These are phyloP conservation scores for Ramularia collo-cygni DNA, from an alignment of 2,329 filamentous ascomycete species.

Conservation along the genomic window DNA sequence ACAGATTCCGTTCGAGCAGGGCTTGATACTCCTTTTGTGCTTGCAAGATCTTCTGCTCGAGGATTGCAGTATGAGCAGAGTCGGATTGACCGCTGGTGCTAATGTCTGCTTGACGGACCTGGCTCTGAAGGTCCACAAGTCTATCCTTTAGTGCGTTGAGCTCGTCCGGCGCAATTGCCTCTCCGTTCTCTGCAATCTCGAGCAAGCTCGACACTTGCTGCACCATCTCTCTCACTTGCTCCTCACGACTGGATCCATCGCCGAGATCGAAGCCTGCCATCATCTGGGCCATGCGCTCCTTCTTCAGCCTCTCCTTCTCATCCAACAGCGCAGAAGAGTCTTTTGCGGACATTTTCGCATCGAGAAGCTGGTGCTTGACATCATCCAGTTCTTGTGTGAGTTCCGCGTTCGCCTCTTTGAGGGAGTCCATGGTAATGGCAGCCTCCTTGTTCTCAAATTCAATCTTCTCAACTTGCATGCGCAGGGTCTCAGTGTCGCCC, in stretches of 20 bases:
- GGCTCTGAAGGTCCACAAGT: slow-evolving; percentile 82
- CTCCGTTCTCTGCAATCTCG: slow-evolving; percentile 68
- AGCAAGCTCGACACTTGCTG: slow-evolving; percentile 73
- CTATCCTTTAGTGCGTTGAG: slow-evolving; percentile 68
- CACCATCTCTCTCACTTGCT: slow-evolving; percentile 74
- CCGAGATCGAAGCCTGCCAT: slow-evolving; percentile 98
- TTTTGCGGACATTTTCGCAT: slow-evolving; percentile 94
- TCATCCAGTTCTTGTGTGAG: slow-evolving; percentile 89
- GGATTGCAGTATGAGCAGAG: slow-evolving; percentile 53
- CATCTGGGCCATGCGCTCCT: slow-evolving; percentile 99
- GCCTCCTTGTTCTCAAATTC: slow-evolving; percentile 96
- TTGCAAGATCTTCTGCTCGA: slow-evolving; percentile 67
- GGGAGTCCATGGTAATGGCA: slow-evolving; percentile 91
- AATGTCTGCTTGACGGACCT: slow-evolving; percentile 86
- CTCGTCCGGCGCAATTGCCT: slow-evolving; percentile 74
- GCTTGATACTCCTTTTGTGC: slow-evolving; percentile 81
- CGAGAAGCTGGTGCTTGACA: slow-evolving; percentile 89
- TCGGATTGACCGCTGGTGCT: slow-evolving; percentile 61
- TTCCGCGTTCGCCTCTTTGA: slow-evolving; percentile 93
- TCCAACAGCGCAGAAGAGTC: slow-evolving; percentile 84
- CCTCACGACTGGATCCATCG: slow-evolving; percentile 86
- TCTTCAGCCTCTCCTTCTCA: slow-evolving; percentile 98
- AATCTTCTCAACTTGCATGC: slow-evolving; percentile 94
- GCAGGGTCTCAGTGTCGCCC: slow-evolving; percentile 81
- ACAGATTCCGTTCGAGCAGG: slow-evolving; percentile 70